These are phyloP conservation scores for Asterophora lycoperdoides DNA, from an alignment of 768 basidiomycete genomes.

Conservation along the genomic window DNA sequence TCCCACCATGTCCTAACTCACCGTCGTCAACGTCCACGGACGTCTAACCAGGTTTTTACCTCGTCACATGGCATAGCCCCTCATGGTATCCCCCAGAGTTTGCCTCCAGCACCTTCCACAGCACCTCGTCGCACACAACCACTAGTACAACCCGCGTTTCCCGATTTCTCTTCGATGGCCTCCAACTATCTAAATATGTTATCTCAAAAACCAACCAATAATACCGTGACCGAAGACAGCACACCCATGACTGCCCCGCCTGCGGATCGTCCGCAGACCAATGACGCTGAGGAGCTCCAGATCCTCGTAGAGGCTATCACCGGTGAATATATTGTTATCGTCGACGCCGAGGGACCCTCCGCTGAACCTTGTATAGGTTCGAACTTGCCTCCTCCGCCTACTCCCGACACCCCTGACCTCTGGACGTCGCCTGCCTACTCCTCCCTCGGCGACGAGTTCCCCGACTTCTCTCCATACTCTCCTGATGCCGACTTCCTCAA, in stretches of 20 bases:
- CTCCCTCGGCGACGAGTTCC: conserved; percentile 33
- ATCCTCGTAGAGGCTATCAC: conserved; percentile 13
- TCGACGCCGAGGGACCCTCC: background rate
- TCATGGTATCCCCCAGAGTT: conserved; percentile 71
- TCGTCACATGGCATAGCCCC: conserved; percentile 68
- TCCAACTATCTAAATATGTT: conserved; percentile 71
- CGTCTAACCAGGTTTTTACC: conserved; percentile 59
- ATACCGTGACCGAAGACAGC: conserved; percentile 29
- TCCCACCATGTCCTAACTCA: conserved; percentile 58
- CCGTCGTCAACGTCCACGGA: conserved; percentile 57
- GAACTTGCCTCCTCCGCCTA: conserved; percentile 1
- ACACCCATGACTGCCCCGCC: conserved; percentile 21
- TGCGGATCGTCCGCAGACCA: conserved; percentile 20
- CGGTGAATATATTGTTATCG: conserved; percentile 18
- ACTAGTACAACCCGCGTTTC: conserved; percentile 25
- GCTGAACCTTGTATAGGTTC: conserved; percentile 4
- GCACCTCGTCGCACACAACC: conserved; percentile 45
- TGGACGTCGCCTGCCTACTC: conserved; percentile 16
- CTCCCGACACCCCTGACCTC: conserved; percentile 19
- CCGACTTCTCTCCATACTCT: conserved; percentile 26
- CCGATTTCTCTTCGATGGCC: conserved; percentile 48
- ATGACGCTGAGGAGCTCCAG: conserved; percentile 21
- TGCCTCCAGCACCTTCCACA: conserved; percentile 66
- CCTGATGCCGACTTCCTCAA: conserved; percentile 10
- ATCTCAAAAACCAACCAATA: conserved; percentile 42